Percentiles rank a stretch among this genome's conserved stretches.
Conservation (phyloP, 164 flowering plant species). For the Vitis amurensis region DNA sequence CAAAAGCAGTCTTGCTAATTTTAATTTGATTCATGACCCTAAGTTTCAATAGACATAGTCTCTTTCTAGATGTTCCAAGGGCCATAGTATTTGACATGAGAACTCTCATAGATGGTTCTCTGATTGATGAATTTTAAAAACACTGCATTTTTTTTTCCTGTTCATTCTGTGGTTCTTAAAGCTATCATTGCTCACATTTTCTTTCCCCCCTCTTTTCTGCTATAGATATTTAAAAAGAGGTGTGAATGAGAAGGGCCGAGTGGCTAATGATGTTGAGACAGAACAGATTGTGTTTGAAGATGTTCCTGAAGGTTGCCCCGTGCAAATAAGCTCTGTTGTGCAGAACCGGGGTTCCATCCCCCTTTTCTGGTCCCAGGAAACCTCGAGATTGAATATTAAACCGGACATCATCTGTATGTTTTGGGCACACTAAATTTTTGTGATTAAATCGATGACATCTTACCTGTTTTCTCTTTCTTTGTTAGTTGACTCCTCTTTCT, state of each 20-base stretch:
- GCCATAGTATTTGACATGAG: too few species aligned
- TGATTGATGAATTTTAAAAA: too few species aligned
- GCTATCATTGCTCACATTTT: neutral
- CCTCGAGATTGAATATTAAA: conserved; percentile 78
- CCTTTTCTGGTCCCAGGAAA: conserved; percentile 98
- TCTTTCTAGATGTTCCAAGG: neutral
- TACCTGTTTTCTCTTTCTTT: neutral
- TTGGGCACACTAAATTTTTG: neutral
- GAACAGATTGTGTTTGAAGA: conserved; percentile 93
- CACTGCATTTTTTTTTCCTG: too few species aligned
- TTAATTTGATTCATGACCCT: neutral
- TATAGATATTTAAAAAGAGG: conserved; percentile 92
- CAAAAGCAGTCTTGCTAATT: neutral
- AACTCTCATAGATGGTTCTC: too few species aligned
- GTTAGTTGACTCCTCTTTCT: conserved; percentile 11
- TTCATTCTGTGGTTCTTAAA: neutral
- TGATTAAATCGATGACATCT: neutral
- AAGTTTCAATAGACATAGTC: neutral
- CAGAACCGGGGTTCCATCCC: conserved; percentile 97
- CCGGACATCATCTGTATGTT: conserved; percentile 84
- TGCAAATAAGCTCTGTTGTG: conserved; percentile 81
- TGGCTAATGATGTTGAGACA: conserved; percentile 98
- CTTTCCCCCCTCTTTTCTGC: neutral
- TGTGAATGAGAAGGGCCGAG: conserved; percentile 91
- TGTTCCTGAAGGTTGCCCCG: conserved; percentile 53